Base-by-base conservation (phyloP, 805 yeast genomes). In the Dipodascus albidus region DNA sequence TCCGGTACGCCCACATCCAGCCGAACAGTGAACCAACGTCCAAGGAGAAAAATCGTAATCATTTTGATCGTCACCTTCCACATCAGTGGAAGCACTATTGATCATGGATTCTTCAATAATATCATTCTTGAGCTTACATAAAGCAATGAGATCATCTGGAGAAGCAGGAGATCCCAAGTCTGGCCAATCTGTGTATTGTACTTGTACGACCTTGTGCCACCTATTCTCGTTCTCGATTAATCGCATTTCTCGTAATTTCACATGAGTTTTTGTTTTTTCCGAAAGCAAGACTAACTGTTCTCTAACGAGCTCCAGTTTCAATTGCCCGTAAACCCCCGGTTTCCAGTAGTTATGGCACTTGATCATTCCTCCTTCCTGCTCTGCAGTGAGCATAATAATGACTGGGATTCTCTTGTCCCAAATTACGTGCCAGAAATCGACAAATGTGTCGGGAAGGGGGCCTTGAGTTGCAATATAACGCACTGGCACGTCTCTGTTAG, bases 1-100 rank as follows among this genome's bases (percentile, higher is more conserved):
- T 1, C 99, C 99, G 0, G 98, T 91, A 55, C 99, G 76, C 8
- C 99, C 99, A 67, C 96, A 91, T 0, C 99, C 99, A 1, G 98
- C 98, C 14, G 95, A 85, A 67, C 99, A 91, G 70, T 91, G 98
- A 44, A 85, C 87, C 48, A 88, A 63, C 1, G 81, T 77, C 23
- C 87, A 85, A 3, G 68, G 65, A 48, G 27, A 27, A 27, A 27
- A 27, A 27, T 27, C 33, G 33, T 27, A 27, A 11, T 27, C 48
- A 22, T 47, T 20, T 33, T 38, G 24, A 11, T 61, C 58, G 23
- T 57, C 59, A 14, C 17, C n/a, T 22, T 47, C 31, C 20, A 22
- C 24, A n/a, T 47, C 33, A 6, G 33, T 22, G 27, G 24, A 14
- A 19, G 20, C 15, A 50, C 22, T 17, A 21, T 14, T 19, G 15